Evolutionary conservation across 306 rosid species (phyloP).

Genomic region (Mimosa pudica): DNA sequence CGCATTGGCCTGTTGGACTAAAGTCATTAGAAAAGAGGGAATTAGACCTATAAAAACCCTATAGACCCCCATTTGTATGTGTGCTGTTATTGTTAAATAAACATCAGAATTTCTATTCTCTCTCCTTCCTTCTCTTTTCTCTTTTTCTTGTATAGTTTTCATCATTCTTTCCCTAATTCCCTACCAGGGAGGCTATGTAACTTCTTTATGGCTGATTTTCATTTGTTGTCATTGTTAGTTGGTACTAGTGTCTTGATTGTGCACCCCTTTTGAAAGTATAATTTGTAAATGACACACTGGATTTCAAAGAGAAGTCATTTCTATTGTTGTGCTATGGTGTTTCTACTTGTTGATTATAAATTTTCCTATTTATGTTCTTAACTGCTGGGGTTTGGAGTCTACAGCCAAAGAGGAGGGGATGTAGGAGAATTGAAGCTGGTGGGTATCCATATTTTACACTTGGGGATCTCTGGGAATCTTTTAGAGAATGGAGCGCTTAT

Average conservation of each 20-base stretch:
- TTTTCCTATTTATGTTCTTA: constrained; percentile 21
- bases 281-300: background rate
- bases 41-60: too few relatives aligned
- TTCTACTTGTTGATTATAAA: constrained; percentile 7
- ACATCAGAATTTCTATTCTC: too few relatives aligned
- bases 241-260: background rate
- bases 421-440: constrained; percentile 28
- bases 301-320: background rate
- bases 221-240: background rate
- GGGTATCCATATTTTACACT: constrained; percentile 44
- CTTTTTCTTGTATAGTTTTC: too few relatives aligned
- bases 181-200: background rate
- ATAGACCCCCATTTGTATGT: too few relatives aligned
- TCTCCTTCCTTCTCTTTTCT: too few relatives aligned
- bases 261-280: background rate
- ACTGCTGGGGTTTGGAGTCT: constrained; percentile 32
- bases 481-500: constrained; percentile 61
- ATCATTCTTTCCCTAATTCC: too few relatives aligned
- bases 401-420: constrained; percentile 41
- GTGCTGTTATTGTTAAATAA: too few relatives aligned
- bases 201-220: constrained; percentile 2
- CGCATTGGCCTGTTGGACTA: too few relatives aligned
- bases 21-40: too few relatives aligned
- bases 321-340: background rate
- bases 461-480: constrained; percentile 58